A percentile compares a stretch with the other conserved stretches of the same genome.
These are phyloP conservation scores for Solanum virginianum DNA, from an alignment of 257 asterid genomes.

Conservation along the genomic window DNA sequence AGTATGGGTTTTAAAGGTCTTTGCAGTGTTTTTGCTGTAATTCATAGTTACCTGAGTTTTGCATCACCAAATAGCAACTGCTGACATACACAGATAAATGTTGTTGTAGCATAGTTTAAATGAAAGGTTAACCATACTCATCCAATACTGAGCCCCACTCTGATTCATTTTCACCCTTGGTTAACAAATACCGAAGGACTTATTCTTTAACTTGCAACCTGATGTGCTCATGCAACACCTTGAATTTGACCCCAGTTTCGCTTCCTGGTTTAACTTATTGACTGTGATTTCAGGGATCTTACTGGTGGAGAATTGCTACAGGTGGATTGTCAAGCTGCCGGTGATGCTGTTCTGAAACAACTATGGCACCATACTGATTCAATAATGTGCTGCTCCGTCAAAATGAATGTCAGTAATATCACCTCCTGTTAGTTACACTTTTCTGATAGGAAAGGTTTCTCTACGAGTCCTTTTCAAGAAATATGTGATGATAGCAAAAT, in stretches of 20 bases:
- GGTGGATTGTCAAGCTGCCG: constrained; percentile 25
- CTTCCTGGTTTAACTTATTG: not conserved
- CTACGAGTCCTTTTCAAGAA: not conserved
- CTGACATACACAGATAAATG: not conserved
- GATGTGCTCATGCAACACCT: not conserved
- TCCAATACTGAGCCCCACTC: not conserved
- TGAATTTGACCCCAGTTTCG: not conserved
- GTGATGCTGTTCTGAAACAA: constrained; percentile 67
- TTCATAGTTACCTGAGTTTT: not conserved
- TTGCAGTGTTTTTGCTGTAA: not conserved
- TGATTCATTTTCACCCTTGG: not conserved
- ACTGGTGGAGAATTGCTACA: constrained; percentile 69
- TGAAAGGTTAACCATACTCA: not conserved
- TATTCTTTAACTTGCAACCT: not conserved
- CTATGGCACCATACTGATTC: constrained; percentile 90
- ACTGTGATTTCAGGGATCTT: constrained; percentile 36
- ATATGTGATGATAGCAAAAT: not conserved
- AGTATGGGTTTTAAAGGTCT: constrained; percentile 20
- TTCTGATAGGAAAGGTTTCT: not conserved
- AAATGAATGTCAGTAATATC: constrained; percentile 48
- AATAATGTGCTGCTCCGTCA: constrained; percentile 89
- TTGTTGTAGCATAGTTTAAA: not conserved
- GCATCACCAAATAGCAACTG: not conserved
- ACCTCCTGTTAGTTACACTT: not conserved
- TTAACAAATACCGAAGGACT: not conserved